phyloP scores from a whole-genome alignment of 148 eudicot species.

The Cornus suecica region DNA sequence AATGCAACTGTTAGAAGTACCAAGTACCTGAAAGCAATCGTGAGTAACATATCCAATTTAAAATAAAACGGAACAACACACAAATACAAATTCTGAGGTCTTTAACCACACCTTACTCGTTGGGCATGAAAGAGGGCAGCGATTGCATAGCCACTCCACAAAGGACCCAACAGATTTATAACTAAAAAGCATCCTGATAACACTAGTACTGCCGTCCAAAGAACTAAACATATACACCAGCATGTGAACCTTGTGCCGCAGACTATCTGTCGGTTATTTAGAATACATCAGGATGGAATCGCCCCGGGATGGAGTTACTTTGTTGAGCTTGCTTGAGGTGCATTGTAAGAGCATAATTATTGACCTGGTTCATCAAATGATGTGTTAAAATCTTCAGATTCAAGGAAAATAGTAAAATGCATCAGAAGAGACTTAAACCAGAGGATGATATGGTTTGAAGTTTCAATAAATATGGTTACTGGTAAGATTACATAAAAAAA shows the following conservation, averaged over 20 bases:
- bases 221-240: not conserved
- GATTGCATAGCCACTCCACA: not conserved
- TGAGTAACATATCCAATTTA: not conserved
- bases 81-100: not conserved
- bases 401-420: not conserved
- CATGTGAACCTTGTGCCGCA: not conserved
- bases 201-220: not conserved
- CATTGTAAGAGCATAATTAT: conserved; percentile 55
- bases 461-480: not conserved
- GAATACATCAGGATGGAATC: conserved; percentile 60
- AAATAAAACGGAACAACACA: not conserved
- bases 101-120: not conserved
- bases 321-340: conserved; percentile 69
- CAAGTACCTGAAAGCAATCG: not conserved
- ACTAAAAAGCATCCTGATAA: no score
- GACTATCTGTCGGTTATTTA: conserved; percentile 10
- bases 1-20: not conserved
- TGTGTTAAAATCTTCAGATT: not conserved
- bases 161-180: not conserved
- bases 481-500: not conserved
- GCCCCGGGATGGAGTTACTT: conserved; percentile 47
- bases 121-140: not conserved
- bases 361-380: conserved; percentile 31
- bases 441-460: not conserved
- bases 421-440: not conserved